Evolutionary conservation across 768 basidiomycete genomes (phyloP).

Genomic region (Tylopilus sp.): DNA sequence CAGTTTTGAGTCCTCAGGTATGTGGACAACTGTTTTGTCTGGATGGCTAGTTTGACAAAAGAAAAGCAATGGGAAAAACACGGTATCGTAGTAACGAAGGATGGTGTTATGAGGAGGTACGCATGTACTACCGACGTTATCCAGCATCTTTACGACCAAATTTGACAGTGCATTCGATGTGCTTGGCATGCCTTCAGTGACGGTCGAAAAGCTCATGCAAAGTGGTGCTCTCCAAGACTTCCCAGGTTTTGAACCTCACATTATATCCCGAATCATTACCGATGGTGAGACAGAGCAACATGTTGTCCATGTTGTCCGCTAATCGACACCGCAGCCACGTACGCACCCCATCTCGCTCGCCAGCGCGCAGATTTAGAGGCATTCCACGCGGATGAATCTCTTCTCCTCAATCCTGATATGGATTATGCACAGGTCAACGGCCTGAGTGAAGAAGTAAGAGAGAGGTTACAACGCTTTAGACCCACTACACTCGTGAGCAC

Average conservation of each 20-base stretch:
- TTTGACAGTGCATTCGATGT: conserved; percentile 67
- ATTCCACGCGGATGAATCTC: conserved; percentile 74
- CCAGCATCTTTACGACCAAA: not conserved
- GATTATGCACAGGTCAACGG: conserved; percentile 66
- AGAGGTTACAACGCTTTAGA: conserved; percentile 54
- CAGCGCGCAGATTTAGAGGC: conserved; percentile 73
- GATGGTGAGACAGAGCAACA: conserved; percentile 49
- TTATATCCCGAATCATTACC: conserved; percentile 60
- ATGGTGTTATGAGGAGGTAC: conserved; percentile 46
- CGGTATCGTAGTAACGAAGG: conserved; percentile 39
- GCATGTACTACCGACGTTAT: not conserved
- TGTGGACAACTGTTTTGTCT: not conserved
- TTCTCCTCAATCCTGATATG: conserved; percentile 63
- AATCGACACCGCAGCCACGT: conserved; percentile 45
- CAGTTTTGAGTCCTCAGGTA: conserved; percentile 42
- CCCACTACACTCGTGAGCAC: conserved; percentile 65
- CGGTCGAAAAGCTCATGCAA: conserved; percentile 40
- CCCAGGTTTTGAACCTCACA: conserved; percentile 41
- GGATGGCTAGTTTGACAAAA: not conserved
- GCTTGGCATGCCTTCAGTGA: conserved; percentile 56
- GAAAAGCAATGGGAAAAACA: conserved; percentile 39
- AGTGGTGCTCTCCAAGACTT: conserved; percentile 42
- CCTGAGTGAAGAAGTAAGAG: conserved; percentile 72
- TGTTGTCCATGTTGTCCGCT: not conserved
- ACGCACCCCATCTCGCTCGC: conserved; percentile 59